Evolutionary conservation across 2,329 filamentous ascomycete species (phyloP).

Genomic region (Chalaropsis ovoidea): DNA sequence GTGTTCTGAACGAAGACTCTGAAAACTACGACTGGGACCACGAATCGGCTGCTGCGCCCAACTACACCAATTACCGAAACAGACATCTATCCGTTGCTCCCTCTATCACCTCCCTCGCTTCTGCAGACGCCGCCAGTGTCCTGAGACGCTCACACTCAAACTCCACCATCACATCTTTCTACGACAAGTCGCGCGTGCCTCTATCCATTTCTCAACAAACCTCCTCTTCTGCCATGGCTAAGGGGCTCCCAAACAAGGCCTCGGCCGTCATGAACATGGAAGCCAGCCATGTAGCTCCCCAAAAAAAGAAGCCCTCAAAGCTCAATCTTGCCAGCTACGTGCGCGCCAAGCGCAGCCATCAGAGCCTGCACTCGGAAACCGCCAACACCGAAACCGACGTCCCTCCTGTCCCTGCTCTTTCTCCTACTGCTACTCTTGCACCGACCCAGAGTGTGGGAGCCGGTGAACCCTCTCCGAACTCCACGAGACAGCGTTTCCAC

Average conservation of each 20-base stretch:
- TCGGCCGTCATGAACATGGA: slow-evolving; percentile 41
- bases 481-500: slow-evolving; percentile 21
- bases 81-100: slow-evolving; percentile 22
- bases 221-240: slow-evolving; percentile 49
- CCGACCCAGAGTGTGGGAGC: slow-evolving; percentile 29
- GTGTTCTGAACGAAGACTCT: slow-evolving; percentile 21
- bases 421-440: slow-evolving; percentile 38
- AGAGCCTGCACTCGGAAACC: slow-evolving; percentile 31
- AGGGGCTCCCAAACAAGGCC: slow-evolving; percentile 42
- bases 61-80: slow-evolving; percentile 15
- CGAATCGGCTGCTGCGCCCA: slow-evolving; percentile 18
- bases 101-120: slow-evolving; percentile 26
- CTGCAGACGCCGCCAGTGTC: slow-evolving; percentile 37
- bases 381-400: slow-evolving; percentile 32
- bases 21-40: slow-evolving; percentile 22
- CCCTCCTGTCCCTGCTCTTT: slow-evolving; percentile 34
- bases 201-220: slow-evolving; percentile 51
- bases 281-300: slow-evolving; percentile 27
- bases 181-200: slow-evolving; percentile 47
- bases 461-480: slow-evolving; percentile 16
- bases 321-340: slow-evolving; percentile 38
- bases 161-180: slow-evolving; percentile 48
- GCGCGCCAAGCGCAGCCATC: slow-evolving; percentile 29
- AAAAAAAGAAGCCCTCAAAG: slow-evolving; percentile 39
- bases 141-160: slow-evolving; percentile 42